These are phyloP conservation scores for Fraxinus angustifolia DNA, from an alignment of 305 asterid genomes.

Conservation along the genomic window DNA sequence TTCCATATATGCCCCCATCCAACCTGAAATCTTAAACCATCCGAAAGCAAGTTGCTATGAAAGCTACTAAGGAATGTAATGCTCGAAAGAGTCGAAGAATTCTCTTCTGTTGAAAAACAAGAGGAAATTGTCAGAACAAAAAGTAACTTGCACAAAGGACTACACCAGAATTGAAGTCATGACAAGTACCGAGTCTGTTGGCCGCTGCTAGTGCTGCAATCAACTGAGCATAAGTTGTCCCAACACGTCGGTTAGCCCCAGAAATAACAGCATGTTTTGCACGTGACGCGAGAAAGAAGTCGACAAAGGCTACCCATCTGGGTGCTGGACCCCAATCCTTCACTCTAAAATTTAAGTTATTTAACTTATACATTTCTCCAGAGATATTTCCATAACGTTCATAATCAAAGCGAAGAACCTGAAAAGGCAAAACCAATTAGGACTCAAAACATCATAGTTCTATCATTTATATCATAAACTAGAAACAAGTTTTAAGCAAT, in stretches of 20 bases:
- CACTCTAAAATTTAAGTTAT: constrained; percentile 49
- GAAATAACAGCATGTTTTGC: constrained; percentile 74
- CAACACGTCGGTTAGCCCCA: constrained; percentile 94
- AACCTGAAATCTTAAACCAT: constrained; percentile 70
- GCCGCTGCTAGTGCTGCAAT: constrained; percentile 93
- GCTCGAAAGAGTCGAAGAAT: constrained; percentile 35
- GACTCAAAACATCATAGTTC: constrained; percentile 9
- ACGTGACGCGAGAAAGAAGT: constrained; percentile 92
- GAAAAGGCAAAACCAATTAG: constrained; percentile 26
- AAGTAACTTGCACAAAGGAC: neutral
- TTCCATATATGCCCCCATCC: constrained; percentile 99
- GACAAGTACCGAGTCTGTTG: constrained; percentile 55
- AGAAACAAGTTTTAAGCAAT: neutral
- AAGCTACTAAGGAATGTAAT: constrained; percentile 76
- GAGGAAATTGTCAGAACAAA: constrained; percentile 4
- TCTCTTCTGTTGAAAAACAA: constrained; percentile 40
- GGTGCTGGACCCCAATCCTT: constrained; percentile 99
- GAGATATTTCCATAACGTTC: constrained; percentile 57
- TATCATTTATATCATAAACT: constrained; percentile 7
- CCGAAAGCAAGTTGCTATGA: constrained; percentile 62
- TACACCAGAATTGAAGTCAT: constrained; percentile 11
- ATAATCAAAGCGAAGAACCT: constrained; percentile 83
- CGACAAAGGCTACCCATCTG: constrained; percentile 97
- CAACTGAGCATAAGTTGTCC: constrained; percentile 85
- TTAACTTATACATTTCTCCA: constrained; percentile 27